A percentile compares a stretch with the other conserved stretches of the same genome.
These are phyloP conservation scores for Rhexocercosporidium sp. DNA, from an alignment of 2,329 filamentous ascomycete species.

Conservation along the genomic window DNA sequence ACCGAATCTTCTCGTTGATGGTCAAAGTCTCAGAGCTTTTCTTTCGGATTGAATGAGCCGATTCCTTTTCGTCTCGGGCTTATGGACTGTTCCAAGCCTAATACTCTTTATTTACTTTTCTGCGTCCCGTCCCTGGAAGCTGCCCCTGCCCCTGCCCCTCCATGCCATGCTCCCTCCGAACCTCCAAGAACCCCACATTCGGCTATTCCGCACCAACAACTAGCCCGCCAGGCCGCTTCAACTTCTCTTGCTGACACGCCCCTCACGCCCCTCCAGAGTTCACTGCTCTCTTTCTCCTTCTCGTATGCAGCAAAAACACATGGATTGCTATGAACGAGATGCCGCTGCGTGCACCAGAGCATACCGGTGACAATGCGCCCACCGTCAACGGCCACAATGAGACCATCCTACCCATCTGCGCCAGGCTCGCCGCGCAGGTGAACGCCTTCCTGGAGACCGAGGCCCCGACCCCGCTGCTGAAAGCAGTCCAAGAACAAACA, in stretches of 20 bases:
- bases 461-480: constrained; percentile 33
- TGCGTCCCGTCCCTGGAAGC: not conserved
- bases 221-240: constrained; percentile 13
- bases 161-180: not conserved
- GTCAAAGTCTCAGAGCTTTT: not conserved
- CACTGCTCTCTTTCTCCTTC: constrained; percentile 2
- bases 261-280: constrained; percentile 11
- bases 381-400: constrained; percentile 25
- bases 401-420: constrained; percentile 37
- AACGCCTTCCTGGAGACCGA: constrained; percentile 40
- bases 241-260: constrained; percentile 15
- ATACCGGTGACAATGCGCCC: constrained; percentile 34
- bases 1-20: not conserved
- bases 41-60: not conserved
- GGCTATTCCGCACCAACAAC: constrained; percentile 21
- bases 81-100: not conserved
- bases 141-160: not conserved
- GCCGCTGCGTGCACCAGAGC: constrained; percentile 34
- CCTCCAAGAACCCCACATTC: constrained; percentile 23
- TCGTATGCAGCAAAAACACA: constrained; percentile 27
- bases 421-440: constrained; percentile 33
- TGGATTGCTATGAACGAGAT: constrained; percentile 37
- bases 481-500: constrained; percentile 71
- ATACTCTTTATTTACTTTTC: not conserved
- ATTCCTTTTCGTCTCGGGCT: not conserved